These are phyloP conservation scores for Nannochloris sp. DNA, from an alignment of 139 green algal species.

Conservation along the genomic window DNA sequence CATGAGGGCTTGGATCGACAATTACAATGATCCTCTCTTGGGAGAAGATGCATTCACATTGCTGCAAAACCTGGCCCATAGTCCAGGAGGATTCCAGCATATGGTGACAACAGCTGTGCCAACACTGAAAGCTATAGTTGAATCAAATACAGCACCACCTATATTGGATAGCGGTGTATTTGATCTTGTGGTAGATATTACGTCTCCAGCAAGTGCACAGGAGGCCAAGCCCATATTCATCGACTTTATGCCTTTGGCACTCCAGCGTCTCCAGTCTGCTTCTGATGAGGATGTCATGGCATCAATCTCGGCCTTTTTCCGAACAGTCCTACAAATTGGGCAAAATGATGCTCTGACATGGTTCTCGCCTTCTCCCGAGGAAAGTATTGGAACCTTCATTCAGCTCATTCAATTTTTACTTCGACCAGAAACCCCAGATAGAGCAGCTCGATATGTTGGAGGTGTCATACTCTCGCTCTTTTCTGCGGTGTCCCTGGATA, in stretches of 20 bases:
- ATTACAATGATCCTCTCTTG: constrained; percentile 62
- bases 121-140: constrained; percentile 33
- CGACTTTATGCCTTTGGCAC: constrained; percentile 17
- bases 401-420: constrained; percentile 31
- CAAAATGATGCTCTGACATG: constrained; percentile 29
- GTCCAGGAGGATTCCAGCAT: constrained; percentile 31
- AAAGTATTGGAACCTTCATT: constrained; percentile 22
- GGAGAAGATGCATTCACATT: constrained; percentile 40
- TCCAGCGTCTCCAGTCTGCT: constrained; percentile 18
- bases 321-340: constrained; percentile 25
- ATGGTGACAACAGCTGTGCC: constrained; percentile 36
- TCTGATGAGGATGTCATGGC: constrained; percentile 40
- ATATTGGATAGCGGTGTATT: constrained; percentile 45
- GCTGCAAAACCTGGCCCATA: constrained; percentile 39
- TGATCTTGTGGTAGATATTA: constrained; percentile 48
- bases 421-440: constrained; percentile 31
- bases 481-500: constrained; percentile 12
- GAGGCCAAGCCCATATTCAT: constrained; percentile 29
- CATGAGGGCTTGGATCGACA: constrained; percentile 43
- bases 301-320: constrained; percentile 19
- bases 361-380: constrained; percentile 7
- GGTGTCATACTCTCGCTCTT: constrained; percentile 38
- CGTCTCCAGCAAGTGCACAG: constrained; percentile 19
- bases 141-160: constrained; percentile 12
- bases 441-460: constrained; percentile 27